These are phyloP conservation scores for Bullera alba DNA, from an alignment of 768 basidiomycete genomes.

Conservation along the genomic window DNA sequence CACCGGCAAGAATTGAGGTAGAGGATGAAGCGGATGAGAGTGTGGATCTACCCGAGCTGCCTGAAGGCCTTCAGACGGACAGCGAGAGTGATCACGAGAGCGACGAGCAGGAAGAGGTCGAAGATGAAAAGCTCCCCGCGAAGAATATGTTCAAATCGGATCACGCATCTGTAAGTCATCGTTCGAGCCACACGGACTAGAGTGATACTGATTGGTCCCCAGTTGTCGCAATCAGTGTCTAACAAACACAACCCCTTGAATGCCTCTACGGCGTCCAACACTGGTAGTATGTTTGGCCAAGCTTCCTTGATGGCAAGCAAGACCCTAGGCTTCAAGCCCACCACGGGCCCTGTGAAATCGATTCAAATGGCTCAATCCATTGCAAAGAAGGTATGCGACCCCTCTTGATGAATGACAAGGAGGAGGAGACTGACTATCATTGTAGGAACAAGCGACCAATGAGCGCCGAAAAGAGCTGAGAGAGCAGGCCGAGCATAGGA, in stretches of 20 bases:
- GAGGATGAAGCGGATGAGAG: constrained; percentile 1
- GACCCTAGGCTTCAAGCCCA: constrained; percentile 30
- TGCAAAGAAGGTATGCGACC: constrained; percentile 70
- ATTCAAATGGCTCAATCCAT: constrained; percentile 72
- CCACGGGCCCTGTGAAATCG: constrained; percentile 57
- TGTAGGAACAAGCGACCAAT: constrained; percentile 78
- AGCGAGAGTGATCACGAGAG: constrained; percentile 3
- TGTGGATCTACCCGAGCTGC: neutral
- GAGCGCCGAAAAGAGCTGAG: constrained; percentile 68
- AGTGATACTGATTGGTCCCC: neutral
- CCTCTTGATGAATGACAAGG: neutral
- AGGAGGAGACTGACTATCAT: neutral
- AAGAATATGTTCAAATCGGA: neutral
- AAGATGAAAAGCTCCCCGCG: constrained; percentile 4
- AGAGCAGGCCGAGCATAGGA: constrained; percentile 77
- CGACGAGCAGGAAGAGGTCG: constrained; percentile 5
- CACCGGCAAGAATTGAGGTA: neutral
- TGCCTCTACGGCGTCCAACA: neutral
- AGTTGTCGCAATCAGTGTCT: neutral
- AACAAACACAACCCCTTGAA: neutral
- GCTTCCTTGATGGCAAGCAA: constrained; percentile 20
- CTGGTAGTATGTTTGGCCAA: constrained; percentile 9
- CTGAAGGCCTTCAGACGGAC: neutral
- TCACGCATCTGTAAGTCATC: constrained; percentile 3
- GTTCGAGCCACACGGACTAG: constrained; percentile 1